These are phyloP conservation scores for Flaveria sonorensis DNA, from an alignment of 129 eudicot genomes.

Conservation along the genomic window DNA sequence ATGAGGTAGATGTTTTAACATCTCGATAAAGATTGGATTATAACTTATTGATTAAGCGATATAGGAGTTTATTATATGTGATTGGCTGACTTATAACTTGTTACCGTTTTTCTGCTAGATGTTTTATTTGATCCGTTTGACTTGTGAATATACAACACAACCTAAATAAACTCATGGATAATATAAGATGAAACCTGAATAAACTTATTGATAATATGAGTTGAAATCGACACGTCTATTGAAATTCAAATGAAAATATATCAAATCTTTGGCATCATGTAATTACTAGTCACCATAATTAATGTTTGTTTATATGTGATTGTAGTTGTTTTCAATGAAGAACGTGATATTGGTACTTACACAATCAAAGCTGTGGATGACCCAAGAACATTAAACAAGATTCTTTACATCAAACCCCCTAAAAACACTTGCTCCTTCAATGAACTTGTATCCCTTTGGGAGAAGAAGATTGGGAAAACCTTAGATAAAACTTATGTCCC, in stretches of 20 bases:
- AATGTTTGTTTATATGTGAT: background rate
- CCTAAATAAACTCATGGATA: no score
- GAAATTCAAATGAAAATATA: background rate
- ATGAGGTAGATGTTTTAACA: no score
- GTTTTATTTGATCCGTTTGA: background rate
- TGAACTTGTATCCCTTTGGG: constrained; percentile 76
- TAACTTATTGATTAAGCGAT: background rate
- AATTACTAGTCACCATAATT: background rate
- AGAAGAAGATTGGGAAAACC: constrained; percentile 69
- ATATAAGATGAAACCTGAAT: background rate
- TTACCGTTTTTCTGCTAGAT: background rate
- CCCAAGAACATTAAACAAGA: constrained; percentile 82
- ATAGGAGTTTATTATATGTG: background rate
- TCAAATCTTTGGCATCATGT: background rate
- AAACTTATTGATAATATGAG: background rate
- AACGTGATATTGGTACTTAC: constrained; percentile 73
- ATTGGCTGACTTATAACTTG: background rate
- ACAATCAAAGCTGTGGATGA: constrained; percentile 81
- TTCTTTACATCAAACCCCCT: constrained; percentile 61
- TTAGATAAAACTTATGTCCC: constrained; percentile 55
- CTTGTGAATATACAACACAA: background rate
- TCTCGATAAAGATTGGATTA: background rate
- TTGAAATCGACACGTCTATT: background rate
- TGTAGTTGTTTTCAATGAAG: constrained; percentile 59
- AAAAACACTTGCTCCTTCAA: constrained; percentile 59